A percentile compares a stretch with the other conserved stretches of the same genome.
These are phyloP conservation scores for Gonapodya prolifera DNA, from an alignment of 192 early-diverging fungal species.

Conservation along the genomic window DNA sequence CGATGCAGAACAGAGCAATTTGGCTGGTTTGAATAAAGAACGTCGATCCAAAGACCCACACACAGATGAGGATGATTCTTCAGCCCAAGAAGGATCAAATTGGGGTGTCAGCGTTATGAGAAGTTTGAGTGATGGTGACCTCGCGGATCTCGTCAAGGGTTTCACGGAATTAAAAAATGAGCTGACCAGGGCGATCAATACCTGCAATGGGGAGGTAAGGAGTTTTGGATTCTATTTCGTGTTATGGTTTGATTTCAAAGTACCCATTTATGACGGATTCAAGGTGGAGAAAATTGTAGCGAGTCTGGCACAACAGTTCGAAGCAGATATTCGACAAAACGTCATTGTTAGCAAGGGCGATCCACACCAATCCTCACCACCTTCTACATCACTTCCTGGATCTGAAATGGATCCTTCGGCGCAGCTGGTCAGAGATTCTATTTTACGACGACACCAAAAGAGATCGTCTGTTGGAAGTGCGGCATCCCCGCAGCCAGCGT, in stretches of 20 bases:
- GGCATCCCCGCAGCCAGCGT: not conserved
- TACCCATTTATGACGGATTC: not conserved
- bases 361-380: not conserved
- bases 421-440: not conserved
- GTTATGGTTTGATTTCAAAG: constrained; percentile 48
- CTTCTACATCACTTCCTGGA: too few relatives aligned
- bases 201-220: constrained; percentile 46
- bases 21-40: not conserved
- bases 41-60: not conserved
- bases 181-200: constrained; percentile 19
- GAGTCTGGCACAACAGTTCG: constrained; percentile 7
- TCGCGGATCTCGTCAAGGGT: constrained; percentile 6
- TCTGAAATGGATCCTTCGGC: too few relatives aligned
- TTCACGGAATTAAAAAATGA: constrained; percentile 6
- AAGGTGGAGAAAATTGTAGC: not conserved
- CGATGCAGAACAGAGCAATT: not conserved
- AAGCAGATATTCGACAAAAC: constrained; percentile 2
- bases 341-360: not conserved
- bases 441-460: not conserved
- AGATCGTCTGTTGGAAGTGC: not conserved
- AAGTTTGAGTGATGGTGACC: constrained; percentile 19
- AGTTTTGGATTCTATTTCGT: constrained; percentile 52
- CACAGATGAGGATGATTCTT: not conserved
- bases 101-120: not conserved
- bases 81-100: not conserved